phyloP scores from a whole-genome alignment of 2,329 filamentous ascomycete species.

The Didymella segeticola region DNA sequence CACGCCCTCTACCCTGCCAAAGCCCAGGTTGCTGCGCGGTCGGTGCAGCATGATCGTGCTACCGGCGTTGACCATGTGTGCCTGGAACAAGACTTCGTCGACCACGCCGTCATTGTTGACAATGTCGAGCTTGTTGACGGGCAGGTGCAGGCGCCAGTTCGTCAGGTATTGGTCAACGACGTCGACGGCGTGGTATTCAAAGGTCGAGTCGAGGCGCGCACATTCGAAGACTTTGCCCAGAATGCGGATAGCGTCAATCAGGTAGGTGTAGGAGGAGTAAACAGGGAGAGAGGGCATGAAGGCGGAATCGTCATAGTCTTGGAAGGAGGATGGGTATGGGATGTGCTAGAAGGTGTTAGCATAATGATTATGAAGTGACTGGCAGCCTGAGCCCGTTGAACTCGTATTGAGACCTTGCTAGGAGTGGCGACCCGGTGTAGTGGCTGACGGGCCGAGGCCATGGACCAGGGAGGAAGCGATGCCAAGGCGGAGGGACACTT shows the following conservation, averaged over 20 bases:
- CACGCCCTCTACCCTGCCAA: conserved; percentile 46
- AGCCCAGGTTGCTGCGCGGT: conserved; percentile 48
- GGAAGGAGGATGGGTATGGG: conserved; percentile 59
- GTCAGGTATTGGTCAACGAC: conserved; percentile 66
- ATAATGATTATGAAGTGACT: background rate
- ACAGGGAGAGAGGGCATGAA: conserved; percentile 71
- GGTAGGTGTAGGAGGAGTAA: conserved; percentile 86
- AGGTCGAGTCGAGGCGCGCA: conserved; percentile 40
- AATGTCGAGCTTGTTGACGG: conserved; percentile 73
- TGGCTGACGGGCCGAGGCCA: background rate
- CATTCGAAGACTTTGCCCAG: conserved; percentile 75
- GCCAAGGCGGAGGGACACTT: conserved; percentile 28
- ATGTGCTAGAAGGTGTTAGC: conserved; percentile 38
- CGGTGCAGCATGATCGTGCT: conserved; percentile 54
- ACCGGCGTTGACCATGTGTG: conserved; percentile 72
- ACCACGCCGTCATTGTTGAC: conserved; percentile 69
- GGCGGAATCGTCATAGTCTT: conserved; percentile 79
- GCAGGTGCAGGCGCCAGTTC: conserved; percentile 83
- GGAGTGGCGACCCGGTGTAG: background rate
- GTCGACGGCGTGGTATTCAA: conserved; percentile 57
- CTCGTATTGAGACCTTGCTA: background rate
- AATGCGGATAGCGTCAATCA: conserved; percentile 80
- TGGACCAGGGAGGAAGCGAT: conserved; percentile 18
- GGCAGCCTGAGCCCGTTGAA: background rate
- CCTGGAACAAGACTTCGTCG: conserved; percentile 92